Conservation (phyloP, 192 early-diverging fungal species). For the Coemansia sp. region DNA sequence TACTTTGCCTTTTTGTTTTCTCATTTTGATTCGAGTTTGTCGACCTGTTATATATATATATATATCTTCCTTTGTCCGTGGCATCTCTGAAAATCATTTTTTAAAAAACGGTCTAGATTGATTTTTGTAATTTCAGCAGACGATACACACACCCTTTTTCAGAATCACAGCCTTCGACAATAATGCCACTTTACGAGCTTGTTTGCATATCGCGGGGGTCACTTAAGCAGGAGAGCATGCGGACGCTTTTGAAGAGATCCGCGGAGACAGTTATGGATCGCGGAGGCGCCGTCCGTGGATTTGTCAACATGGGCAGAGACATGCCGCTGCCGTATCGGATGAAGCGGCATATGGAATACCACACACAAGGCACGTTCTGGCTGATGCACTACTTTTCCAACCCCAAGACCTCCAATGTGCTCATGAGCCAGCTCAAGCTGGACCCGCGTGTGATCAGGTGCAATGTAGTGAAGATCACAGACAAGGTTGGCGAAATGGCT, state of each 20-base stretch:
- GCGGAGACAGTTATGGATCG: slow-evolving; percentile 77
- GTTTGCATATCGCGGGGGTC: slow-evolving; percentile 65
- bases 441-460: slow-evolving; percentile 75
- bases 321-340: slow-evolving; percentile 80
- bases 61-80: no score
- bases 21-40: not conserved
- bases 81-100: not conserved
- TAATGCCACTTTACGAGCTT: slow-evolving; percentile 71
- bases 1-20: slow-evolving; percentile 3
- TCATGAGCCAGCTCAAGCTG: slow-evolving; percentile 63
- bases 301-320: slow-evolving; percentile 70
- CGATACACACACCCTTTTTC: no score
- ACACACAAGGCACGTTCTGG: slow-evolving; percentile 69
- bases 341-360: slow-evolving; percentile 84
- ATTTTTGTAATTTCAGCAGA: no score
- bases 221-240: slow-evolving; percentile 62
- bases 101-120: no score
- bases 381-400: slow-evolving; percentile 78
- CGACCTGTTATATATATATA: slow-evolving; percentile 8
- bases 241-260: slow-evolving; percentile 71
- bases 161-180: slow-evolving; percentile 6
- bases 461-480: slow-evolving; percentile 69
- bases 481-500: slow-evolving; percentile 61
- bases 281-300: slow-evolving; percentile 83
- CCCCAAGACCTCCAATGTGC: slow-evolving; percentile 61